phyloP scores from a whole-genome alignment of 257 asterid species.

The Solanum chiquidenum region DNA sequence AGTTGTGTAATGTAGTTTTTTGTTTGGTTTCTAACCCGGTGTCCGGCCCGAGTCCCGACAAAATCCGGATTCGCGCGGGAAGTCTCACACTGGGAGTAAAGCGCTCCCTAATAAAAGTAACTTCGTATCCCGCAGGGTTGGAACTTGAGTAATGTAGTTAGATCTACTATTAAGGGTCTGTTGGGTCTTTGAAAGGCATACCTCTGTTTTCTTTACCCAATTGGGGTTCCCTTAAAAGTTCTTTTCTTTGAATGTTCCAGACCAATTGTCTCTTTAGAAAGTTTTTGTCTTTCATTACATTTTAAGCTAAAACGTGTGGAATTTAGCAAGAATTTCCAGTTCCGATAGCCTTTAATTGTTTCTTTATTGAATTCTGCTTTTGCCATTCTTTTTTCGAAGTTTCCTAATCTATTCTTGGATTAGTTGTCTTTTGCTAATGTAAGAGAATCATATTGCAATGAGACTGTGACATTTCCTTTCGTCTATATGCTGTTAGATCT shows the following conservation, averaged over 20 bases:
- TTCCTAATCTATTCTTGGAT: not conserved
- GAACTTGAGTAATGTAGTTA: not conserved
- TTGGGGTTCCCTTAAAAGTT: not conserved
- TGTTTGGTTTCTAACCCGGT: not conserved
- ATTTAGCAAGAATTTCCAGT: not conserved
- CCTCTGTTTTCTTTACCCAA: not conserved
- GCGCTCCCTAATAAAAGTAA: not conserved
- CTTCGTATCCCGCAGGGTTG: not conserved
- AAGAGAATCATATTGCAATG: not conserved
- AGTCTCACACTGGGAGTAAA: not conserved
- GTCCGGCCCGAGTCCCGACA: not conserved
- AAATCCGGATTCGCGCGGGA: not conserved
- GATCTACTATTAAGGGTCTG: not conserved
- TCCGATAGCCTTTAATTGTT: not conserved
- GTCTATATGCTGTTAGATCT: not conserved
- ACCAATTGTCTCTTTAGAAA: not conserved
- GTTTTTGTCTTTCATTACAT: not conserved
- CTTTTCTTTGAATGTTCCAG: not conserved
- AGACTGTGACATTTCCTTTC: not conserved
- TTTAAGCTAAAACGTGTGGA: not conserved
- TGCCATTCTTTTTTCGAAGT: not conserved
- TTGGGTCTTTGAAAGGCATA: not conserved
- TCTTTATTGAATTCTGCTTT: not conserved
- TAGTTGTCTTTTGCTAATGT: not conserved
- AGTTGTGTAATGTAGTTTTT: not conserved